Evolutionary conservation across 2,329 filamentous ascomycete genomes (phyloP).

Genomic region (Botrytis fragariae): DNA sequence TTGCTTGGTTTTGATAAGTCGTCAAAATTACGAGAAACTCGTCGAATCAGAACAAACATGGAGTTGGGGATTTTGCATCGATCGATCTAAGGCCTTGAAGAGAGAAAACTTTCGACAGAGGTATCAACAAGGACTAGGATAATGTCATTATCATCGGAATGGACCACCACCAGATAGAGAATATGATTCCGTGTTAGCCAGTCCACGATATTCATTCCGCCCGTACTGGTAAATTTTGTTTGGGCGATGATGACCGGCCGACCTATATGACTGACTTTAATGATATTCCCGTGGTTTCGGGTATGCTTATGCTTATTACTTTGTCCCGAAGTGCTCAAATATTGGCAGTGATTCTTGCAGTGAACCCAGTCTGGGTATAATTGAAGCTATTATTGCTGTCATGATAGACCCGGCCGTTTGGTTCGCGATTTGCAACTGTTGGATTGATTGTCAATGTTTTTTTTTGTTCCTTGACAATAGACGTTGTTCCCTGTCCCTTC

Average conservation of each 20-base stretch:
- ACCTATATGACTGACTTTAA: not conserved
- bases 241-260: not conserved
- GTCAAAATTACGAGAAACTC: not conserved
- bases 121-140: not conserved
- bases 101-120: not conserved
- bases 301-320: not conserved
- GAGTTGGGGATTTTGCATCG: not conserved
- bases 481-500: not conserved
- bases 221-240: not conserved
- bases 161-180: conserved; percentile 6
- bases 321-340: not conserved
- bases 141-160: not conserved
- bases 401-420: not conserved
- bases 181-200: not conserved
- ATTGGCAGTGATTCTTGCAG: not conserved
- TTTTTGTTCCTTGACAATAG: not conserved
- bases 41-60: not conserved
- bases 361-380: not conserved
- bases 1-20: conserved; percentile 9
- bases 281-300: conserved; percentile 3
- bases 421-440: conserved; percentile 1
- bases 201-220: not conserved
- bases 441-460: not conserved
- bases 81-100: not conserved
- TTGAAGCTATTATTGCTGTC: not conserved